Evolutionary conservation across 495 filamentous ascomycete species (phyloP), one percentile per base, ranked within the genome.

Genomic region (Penicillium odoratum): DNA sequence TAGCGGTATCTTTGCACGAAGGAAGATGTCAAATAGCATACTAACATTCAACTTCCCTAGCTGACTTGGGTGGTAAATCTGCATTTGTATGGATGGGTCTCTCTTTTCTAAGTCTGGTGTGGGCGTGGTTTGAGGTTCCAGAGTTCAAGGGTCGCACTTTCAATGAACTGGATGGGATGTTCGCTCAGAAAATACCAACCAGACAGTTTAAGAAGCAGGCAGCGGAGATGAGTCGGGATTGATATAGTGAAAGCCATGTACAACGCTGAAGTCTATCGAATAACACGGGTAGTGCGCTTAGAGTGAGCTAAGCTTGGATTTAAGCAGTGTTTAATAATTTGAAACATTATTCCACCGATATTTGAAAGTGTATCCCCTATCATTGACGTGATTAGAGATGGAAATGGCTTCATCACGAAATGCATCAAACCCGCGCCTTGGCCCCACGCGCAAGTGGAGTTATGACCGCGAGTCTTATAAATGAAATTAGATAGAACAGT

Each of bases 371-470:
- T 21, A 21, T 2, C 21, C 1, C 21, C 21, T 21, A 21, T 21
- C 21, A 21, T 21, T 58, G 42, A 45, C 31, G 49, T 38, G 42
- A 53, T 58, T 36, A 7, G 4, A 43, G 42, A 58, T 36, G 7
- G 42, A 10, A 16, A 53, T 58, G 15, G 18, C 21, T 47, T 25
- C 18, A 58, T 58, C 54, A 51, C 48, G 53, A 18, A 79, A 29
- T 16, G 8, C 16, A 33, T 10, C 34, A 47, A 47, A 16, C 13
- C 15, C 10, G 5, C 38, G 13, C 15, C 0, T n/a, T 4, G 15
- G 6, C 38, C 13, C 38, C 38, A n/a, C 38, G 38, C 38, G 5
- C 10, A 13, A 2, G 13, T 0, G 38, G 4, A 40, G 3, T 4
- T n/a, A 45, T 45, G 42, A 45, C 42, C 18, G 4, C 3, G 16